Conservation (phyloP, 116 monocot species). For the Iris pallida region DNA sequence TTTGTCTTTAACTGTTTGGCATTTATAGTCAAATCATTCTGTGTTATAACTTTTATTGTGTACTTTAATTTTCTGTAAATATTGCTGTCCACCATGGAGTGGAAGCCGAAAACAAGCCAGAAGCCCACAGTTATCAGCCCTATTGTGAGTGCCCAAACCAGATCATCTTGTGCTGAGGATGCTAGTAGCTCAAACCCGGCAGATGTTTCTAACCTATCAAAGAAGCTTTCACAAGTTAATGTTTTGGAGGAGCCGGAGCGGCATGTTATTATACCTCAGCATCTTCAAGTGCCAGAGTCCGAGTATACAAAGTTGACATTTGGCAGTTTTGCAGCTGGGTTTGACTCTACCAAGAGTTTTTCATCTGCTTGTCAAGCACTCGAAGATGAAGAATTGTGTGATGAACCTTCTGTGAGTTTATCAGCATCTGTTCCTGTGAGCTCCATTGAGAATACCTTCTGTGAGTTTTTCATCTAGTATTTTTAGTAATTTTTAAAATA, state of each 20-base stretch:
- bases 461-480: no score
- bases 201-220: constrained; percentile 42
- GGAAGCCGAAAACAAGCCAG: constrained; percentile 78
- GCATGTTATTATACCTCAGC: constrained; percentile 75
- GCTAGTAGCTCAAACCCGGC: constrained; percentile 10
- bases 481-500: no score
- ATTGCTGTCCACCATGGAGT: constrained; percentile 64
- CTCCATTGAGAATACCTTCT: no score
- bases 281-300: constrained; percentile 71
- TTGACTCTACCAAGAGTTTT: constrained; percentile 23
- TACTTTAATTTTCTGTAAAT: no score
- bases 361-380: constrained; percentile 27
- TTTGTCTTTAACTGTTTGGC: not conserved
- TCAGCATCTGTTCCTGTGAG: not conserved
- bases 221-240: constrained; percentile 40
- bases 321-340: constrained; percentile 61
- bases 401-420: constrained; percentile 26
- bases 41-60: no score
- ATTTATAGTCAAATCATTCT: no score
- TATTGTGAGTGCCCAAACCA: not conserved
- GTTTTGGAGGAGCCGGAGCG: constrained; percentile 30
- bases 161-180: constrained; percentile 14
- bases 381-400: constrained; percentile 20
- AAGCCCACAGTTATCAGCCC: constrained; percentile 20
- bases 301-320: constrained; percentile 49